Evolutionary conservation across 192 early-diverging fungal genomes (phyloP).

Genomic region (Coemansia sp.): DNA sequence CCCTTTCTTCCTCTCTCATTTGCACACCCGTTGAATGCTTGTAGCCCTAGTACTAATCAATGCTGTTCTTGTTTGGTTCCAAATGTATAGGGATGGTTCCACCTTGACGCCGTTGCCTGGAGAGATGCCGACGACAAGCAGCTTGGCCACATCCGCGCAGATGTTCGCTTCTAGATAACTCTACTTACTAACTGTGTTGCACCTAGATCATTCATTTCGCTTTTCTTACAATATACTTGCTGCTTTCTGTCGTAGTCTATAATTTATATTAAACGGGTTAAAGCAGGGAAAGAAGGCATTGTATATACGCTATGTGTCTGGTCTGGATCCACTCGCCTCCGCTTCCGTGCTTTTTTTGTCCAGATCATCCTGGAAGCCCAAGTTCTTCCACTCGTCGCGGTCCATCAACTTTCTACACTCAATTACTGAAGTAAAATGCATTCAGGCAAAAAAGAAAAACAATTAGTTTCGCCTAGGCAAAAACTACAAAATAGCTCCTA

Average conservation of each 20-base stretch:
- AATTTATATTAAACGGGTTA: background rate
- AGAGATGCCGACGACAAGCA: conserved; percentile 48
- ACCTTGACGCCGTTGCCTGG: conserved; percentile 47
- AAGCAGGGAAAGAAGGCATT: too few species aligned
- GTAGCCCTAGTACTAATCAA: background rate
- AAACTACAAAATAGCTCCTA: too few species aligned
- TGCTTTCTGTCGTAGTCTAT: background rate
- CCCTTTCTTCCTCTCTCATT: background rate
- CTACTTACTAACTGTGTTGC: background rate
- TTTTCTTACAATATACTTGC: background rate
- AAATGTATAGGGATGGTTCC: conserved; percentile 44
- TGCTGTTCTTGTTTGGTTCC: background rate
- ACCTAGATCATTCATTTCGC: background rate
- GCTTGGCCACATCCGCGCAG: conserved; percentile 45
- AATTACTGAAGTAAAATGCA: background rate
- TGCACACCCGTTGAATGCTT: background rate
- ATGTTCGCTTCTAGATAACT: conserved; percentile 30
- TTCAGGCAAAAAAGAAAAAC: background rate
- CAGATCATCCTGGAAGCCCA: conserved; percentile 44
- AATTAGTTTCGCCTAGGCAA: too few species aligned
- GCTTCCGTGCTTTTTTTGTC: background rate
- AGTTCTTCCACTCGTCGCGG: conserved; percentile 53
- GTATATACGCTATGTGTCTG: background rate
- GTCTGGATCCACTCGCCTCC: background rate
- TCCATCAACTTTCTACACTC: conserved; percentile 51